Conservation (phyloP, 1,139 yeast species). For the Debaryomycetaceae sp. region DNA sequence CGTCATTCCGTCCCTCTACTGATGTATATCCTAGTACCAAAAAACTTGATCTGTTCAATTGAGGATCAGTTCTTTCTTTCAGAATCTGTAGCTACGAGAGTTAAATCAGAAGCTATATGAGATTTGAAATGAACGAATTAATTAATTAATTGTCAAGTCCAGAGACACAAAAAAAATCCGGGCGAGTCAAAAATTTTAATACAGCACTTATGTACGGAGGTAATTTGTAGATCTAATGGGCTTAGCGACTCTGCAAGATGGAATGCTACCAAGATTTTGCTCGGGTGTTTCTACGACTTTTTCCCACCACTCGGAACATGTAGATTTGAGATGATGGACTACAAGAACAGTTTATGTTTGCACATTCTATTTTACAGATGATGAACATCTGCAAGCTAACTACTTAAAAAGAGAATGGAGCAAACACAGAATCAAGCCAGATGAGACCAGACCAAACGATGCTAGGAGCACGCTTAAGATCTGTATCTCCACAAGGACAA, state of each 20-base stretch:
- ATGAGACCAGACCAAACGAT: background rate
- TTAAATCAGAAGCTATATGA: background rate
- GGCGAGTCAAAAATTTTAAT: background rate
- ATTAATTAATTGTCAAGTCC: background rate
- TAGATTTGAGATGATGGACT: background rate
- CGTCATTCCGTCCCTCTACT: background rate
- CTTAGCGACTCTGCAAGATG: no score
- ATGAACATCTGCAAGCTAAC: background rate
- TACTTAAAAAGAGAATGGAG: background rate
- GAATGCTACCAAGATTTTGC: no score
- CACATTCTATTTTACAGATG: background rate
- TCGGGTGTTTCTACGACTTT: no score
- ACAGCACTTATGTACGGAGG: no score
- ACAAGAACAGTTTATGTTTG: background rate
- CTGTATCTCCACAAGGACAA: slow-evolving; percentile 99
- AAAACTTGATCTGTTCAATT: background rate
- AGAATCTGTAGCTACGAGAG: background rate
- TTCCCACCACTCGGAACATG: no score
- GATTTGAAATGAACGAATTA: background rate
- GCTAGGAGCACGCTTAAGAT: slow-evolving; percentile 50
- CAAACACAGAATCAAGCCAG: background rate
- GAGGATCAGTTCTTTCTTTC: background rate
- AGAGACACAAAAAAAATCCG: background rate
- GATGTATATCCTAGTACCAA: background rate
- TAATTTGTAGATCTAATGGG: no score